Base-by-base conservation (phyloP, 176 grass and related monocot species). In the Oryza meridionalis region DNA sequence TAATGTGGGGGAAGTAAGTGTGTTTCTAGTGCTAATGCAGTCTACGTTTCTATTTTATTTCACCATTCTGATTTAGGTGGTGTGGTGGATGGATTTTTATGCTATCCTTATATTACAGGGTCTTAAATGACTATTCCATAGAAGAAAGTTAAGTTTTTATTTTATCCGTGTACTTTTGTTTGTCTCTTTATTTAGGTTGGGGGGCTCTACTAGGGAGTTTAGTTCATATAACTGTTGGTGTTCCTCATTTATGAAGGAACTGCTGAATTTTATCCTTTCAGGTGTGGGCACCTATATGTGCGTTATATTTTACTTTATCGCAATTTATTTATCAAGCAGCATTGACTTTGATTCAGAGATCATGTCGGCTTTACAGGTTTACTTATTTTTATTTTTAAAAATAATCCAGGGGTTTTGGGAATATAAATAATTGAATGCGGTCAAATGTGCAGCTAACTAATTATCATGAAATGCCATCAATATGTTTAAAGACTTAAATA, bases 101-200 rank as follows among this genome's bases (percentile, higher is more conserved):
- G 25, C 33, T 6, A 85, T 78, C 26, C 59, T 38, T 21, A 19
- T 4, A 27, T 38, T 21, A 19, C 2, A 27, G 44, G 68, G 32
- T 59, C 4, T 40, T 67, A 40, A 59, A 44, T 75, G n/a, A 22
- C 15, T 67, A 70, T 78, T 70, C 38, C 12, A 4, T 37, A n/a
- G 19, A 40, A 3, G 42, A 67, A 32, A 58, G 4, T 3, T 81
- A 65, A n/a, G 45, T 6, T 46, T 7, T 75, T 6, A 33, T 7
- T 75, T n/a, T 58, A n/a, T n/a, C 0, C 22, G 4, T 61, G 3
- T 9, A 37, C 2, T 58, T 67, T 81, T 81, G 15, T 44, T 75
- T 47, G 9, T 24, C 70, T 66, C 33, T 77, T 75, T 53, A 21
- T 42, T 72, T 86, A 4, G 81, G 69, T 68, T 69, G 29, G n/a